Conservation (phyloP, 768 basidiomycete species). For the Phylloporus rhodoxanthus region DNA sequence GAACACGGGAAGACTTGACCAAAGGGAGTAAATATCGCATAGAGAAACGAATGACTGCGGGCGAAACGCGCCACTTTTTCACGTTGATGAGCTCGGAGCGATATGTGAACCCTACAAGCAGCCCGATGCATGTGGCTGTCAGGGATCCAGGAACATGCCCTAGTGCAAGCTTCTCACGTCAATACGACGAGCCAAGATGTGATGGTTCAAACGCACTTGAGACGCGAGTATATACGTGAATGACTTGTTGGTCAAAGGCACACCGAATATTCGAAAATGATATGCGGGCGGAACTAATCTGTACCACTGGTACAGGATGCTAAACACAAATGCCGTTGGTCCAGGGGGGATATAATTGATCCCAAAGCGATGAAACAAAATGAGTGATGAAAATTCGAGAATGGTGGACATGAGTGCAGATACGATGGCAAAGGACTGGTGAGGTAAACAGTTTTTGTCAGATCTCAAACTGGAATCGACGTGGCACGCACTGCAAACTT, state of each 20-base stretch:
- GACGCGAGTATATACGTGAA: slow-evolving; percentile 65
- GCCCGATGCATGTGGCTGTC: slow-evolving; percentile 55
- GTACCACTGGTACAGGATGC: slow-evolving; percentile 76
- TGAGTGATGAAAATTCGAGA: slow-evolving; percentile 58
- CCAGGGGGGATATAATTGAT: slow-evolving; percentile 74
- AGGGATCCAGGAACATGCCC: slow-evolving; percentile 63
- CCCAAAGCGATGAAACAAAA: slow-evolving; percentile 60
- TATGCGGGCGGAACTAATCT: slow-evolving; percentile 74
- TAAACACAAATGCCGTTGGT: slow-evolving; percentile 70
- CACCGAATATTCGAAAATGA: slow-evolving; percentile 67
- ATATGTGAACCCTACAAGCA: slow-evolving; percentile 71
- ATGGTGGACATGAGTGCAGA: slow-evolving; percentile 61
- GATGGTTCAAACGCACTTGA: slow-evolving; percentile 46
- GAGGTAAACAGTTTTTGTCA: slow-evolving; percentile 5
- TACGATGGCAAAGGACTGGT: slow-evolving; percentile 72
- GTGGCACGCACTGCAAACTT: slow-evolving; percentile 73
- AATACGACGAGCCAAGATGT: not conserved
- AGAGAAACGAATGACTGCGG: slow-evolving; percentile 48
- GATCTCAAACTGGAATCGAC: not conserved
- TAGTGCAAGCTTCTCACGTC: slow-evolving; percentile 52
- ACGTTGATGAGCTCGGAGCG: slow-evolving; percentile 76
- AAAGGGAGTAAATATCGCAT: slow-evolving; percentile 58
- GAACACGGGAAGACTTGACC: slow-evolving; percentile 56
- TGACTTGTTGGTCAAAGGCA: slow-evolving; percentile 71
- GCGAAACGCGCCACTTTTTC: slow-evolving; percentile 74